Percentiles rank a stretch among this genome's conserved stretches.
Conservation (phyloP, 2,329 filamentous ascomycete species). For the Fusarium kyushuense region DNA sequence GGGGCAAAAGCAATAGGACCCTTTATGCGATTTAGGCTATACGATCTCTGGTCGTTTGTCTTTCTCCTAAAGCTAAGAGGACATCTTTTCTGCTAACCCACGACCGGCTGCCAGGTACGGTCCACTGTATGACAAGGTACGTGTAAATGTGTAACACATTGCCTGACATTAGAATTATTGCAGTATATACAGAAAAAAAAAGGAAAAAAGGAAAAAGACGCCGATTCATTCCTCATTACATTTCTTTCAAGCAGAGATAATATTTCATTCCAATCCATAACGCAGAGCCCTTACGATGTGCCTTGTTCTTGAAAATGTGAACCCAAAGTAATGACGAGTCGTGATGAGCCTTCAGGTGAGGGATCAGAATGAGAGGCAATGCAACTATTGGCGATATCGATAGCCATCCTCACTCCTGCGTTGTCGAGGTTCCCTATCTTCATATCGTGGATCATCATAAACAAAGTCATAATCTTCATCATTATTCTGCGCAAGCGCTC, state of each 20-base stretch:
- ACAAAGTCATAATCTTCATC: constrained; percentile 48
- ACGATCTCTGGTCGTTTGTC: no score
- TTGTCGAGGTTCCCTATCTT: constrained; percentile 43
- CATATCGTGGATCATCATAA: constrained; percentile 49
- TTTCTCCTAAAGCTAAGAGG: no score
- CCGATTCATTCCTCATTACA: constrained; percentile 36
- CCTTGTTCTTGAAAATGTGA: neutral
- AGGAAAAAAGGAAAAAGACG: no score
- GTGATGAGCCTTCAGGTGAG: constrained; percentile 27
- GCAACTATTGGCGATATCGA: constrained; percentile 38
- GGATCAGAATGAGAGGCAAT: neutral
- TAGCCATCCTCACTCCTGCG: constrained; percentile 46
- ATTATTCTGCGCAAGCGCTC: constrained; percentile 39
- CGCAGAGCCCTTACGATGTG: constrained; percentile 6
- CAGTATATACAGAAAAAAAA: constrained; percentile 4
- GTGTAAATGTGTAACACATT: neutral
- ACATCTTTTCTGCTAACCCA: no score
- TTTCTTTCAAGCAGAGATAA: constrained; percentile 6
- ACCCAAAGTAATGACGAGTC: constrained; percentile 13
- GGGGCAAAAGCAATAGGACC: no score
- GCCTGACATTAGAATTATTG: neutral
- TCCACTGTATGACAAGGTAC: neutral
- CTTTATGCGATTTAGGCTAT: no score
- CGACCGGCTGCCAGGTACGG: no score
- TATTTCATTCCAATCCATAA: neutral